Base-by-base conservation (phyloP, 352 stramenopile genomes). In the Thraustochytrium sp. region DNA sequence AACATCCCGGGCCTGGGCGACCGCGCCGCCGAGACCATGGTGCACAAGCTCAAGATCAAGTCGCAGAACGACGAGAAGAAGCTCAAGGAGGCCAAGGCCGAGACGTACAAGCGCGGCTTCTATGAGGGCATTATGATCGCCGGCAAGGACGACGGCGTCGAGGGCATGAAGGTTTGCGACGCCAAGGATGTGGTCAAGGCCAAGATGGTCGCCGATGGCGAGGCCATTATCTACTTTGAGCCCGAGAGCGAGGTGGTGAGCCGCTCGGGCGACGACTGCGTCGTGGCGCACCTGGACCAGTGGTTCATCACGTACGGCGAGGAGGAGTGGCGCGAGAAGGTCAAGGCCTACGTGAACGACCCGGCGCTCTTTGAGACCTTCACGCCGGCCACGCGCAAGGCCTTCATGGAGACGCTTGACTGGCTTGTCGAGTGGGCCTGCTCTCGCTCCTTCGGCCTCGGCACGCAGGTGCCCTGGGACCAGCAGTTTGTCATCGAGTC, bases 341-440 rank as follows among this genome's bases (percentile, higher is more conserved):
- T 99, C 49, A 90, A 95, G 76, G 90, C 97, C 29, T 96, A 99
- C 87, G 94, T 99, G 44, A 93, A 91, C 82, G 90, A 96, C 87
- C 88, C 91, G 26, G 29, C 23, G 18, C 89, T 90, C 16, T 87
- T 99, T 34, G 94, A 93, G 72, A 94, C 97, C 82, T 88, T 76
- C 75, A 85, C 74, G 29, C 38, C 56, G 4, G 76, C 56, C 31
- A 87, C 85, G 9, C 85, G 82, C 42, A 40, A 73, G 34, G 82
- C 83, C 29, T 99, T 99, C 89, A 96, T 98, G 86, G 93, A 95
- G 49, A 98, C 93, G 18, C 91, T 99, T n/a, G 96, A 93, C 54
- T 99, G 97, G 97, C 89, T 99, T 42, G 98, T 98, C 88, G 96
- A 99, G 89, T 99, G 97, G 97, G 97, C 97, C 13, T 98, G 96